Conservation (phyloP, 495 filamentous ascomycete genomes). For the Schizothecium vesticola region DNA sequence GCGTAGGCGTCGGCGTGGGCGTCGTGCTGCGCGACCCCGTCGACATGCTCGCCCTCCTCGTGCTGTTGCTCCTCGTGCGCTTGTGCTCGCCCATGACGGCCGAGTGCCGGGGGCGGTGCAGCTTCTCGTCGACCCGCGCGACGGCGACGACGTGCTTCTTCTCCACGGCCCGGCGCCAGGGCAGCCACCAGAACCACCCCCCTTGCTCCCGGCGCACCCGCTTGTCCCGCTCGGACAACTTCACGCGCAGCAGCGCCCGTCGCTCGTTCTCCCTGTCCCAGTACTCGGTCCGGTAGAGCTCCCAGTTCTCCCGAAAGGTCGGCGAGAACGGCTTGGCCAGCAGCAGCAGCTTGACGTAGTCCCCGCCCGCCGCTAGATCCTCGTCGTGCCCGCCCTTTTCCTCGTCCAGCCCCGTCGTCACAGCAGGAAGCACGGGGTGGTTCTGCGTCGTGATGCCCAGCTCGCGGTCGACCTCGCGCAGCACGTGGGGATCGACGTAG, state of each 20-base stretch:
- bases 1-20: slow-evolving; percentile 45
- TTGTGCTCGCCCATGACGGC: slow-evolving; percentile 39
- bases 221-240: slow-evolving; percentile 58
- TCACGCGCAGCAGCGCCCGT: slow-evolving; percentile 63
- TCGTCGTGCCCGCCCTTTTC: slow-evolving; percentile 64
- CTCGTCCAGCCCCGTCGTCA: slow-evolving; percentile 38
- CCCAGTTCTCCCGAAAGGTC: slow-evolving; percentile 96
- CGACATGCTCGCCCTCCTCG: slow-evolving; percentile 44
- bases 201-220: slow-evolving; percentile 60
- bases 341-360: slow-evolving; percentile 83
- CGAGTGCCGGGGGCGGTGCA: slow-evolving; percentile 34
- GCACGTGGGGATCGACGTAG: slow-evolving; percentile 53
- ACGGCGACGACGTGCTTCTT: slow-evolving; percentile 32
- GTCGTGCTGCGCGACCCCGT: slow-evolving; percentile 44
- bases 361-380: slow-evolving; percentile 81
- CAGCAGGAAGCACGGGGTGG: slow-evolving; percentile 35
- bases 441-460: slow-evolving; percentile 33
- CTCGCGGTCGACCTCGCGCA: slow-evolving; percentile 48
- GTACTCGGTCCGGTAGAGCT: slow-evolving; percentile 84
- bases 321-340: slow-evolving; percentile 93
- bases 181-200: slow-evolving; percentile 84
- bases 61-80: slow-evolving; percentile 43
- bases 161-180: slow-evolving; percentile 38
- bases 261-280: slow-evolving; percentile 97
- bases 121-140: slow-evolving; percentile 30